Conservation (phyloP, 805 yeast species). For the Candida pseudoglaebosa region DNA sequence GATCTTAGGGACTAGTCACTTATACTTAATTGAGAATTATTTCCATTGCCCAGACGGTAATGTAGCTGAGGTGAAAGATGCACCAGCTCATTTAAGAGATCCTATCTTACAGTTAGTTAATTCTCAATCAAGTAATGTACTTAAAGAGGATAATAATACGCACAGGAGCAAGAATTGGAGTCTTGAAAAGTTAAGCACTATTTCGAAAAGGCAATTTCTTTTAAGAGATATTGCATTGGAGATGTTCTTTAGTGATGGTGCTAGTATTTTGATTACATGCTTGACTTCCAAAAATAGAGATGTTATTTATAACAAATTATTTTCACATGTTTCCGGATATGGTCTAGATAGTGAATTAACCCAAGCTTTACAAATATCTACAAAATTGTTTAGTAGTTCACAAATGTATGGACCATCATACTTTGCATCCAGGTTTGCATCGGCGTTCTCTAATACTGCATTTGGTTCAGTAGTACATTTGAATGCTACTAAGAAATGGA, state of each 20-base stretch:
- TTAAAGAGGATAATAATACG: slow-evolving; percentile 19
- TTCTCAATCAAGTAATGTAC: slow-evolving; percentile 36
- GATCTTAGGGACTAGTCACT: slow-evolving; percentile 59
- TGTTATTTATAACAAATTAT: slow-evolving; percentile 46
- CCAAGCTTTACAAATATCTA: slow-evolving; percentile 48
- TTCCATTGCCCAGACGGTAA: slow-evolving; percentile 49
- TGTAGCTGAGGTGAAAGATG: slow-evolving; percentile 65
- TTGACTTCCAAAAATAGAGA: slow-evolving; percentile 53
- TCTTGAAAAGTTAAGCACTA: slow-evolving; percentile 52
- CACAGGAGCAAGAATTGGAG: slow-evolving; percentile 61
- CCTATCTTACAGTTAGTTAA: slow-evolving; percentile 63
- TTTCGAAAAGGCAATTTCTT: slow-evolving; percentile 71
- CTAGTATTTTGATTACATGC: slow-evolving; percentile 66
- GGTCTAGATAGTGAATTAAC: slow-evolving; percentile 53
- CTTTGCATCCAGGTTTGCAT: slow-evolving; percentile 26
- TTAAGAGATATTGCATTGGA: slow-evolving; percentile 80
- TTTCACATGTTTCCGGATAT: slow-evolving; percentile 45
- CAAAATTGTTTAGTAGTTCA: slow-evolving; percentile 31
- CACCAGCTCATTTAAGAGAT: slow-evolving; percentile 59
- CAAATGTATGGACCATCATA: slow-evolving; percentile 35
- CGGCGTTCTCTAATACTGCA: slow-evolving; percentile 33
- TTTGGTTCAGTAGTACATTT: slow-evolving; percentile 19
- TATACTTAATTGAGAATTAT: slow-evolving; percentile 69
- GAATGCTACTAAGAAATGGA: slow-evolving; percentile 68
- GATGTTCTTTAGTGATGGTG: slow-evolving; percentile 68